phyloP scores from a whole-genome alignment of 164 flowering plant genomes.

The Cinnamomum micranthum region DNA sequence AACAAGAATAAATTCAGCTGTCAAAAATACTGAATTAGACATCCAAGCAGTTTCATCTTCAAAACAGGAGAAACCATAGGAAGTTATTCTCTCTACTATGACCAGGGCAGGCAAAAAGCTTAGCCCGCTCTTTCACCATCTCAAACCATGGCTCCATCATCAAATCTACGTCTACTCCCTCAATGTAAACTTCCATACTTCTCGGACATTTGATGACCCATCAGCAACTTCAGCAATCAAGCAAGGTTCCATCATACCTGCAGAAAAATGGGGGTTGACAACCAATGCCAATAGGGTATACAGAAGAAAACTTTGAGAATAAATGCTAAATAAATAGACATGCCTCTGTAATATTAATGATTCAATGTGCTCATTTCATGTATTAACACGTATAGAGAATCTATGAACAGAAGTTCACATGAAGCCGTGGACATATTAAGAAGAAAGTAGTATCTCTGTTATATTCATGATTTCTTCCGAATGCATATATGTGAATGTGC shows the following conservation, averaged over 20 bases:
- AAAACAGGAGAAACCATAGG: background rate
- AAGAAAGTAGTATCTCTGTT: background rate
- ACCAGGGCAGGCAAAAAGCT: background rate
- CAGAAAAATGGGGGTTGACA: conserved; percentile 3
- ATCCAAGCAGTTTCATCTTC: background rate
- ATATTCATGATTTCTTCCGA: background rate
- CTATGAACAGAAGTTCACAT: background rate
- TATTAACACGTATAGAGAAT: background rate
- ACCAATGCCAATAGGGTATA: background rate
- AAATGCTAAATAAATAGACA: background rate
- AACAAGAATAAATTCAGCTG: background rate
- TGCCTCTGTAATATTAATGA: background rate
- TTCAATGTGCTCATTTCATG: background rate
- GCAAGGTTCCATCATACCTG: conserved; percentile 53
- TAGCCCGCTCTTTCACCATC: background rate
- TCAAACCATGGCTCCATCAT: background rate
- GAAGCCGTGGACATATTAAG: background rate
- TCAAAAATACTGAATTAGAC: background rate
- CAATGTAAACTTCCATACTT: conserved; percentile 83
- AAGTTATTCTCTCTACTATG: background rate
- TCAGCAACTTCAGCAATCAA: conserved; percentile 77
- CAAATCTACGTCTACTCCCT: conserved; percentile 22
- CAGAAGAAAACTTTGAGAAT: background rate
- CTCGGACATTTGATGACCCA: conserved; percentile 92
- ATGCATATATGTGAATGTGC: background rate